Evolutionary conservation across 768 basidiomycete species (phyloP).

Genomic region (Saitozyma sp.): DNA sequence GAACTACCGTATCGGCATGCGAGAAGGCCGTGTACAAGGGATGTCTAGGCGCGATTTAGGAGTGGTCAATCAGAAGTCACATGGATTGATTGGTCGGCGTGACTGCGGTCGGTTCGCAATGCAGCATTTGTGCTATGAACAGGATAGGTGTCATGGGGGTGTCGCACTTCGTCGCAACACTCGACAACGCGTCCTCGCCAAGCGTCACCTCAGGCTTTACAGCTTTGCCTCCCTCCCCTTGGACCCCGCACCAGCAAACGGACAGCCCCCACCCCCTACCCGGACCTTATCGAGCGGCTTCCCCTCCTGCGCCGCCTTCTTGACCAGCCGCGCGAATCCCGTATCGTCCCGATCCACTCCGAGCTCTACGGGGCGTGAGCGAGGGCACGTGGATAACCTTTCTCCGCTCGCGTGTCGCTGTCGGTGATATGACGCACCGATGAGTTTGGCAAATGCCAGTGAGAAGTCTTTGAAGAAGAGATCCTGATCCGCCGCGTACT

Average conservation of each 20-base stretch:
- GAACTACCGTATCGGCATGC: no score
- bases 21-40: no score
- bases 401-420: neutral
- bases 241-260: conserved; percentile 39
- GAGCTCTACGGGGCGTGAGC: conserved; percentile 33
- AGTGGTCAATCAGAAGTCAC: no score
- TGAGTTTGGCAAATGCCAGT: conserved; percentile 51
- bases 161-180: no score
- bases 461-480: conserved; percentile 52
- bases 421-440: conserved; percentile 20
- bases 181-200: conserved; percentile 57
- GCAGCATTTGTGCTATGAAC: no score
- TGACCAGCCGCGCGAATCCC: conserved; percentile 50
- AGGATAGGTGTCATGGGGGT: no score
- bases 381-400: neutral
- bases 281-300: conserved; percentile 43
- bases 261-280: conserved; percentile 43
- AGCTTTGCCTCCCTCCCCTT: conserved; percentile 34
- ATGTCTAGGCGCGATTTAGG: no score
- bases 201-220: conserved; percentile 5
- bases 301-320: conserved; percentile 48
- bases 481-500: conserved; percentile 51
- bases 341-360: conserved; percentile 52
- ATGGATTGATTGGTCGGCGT: no score
- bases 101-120: no score